Evolutionary conservation across 371 early-diverging fungal species (phyloP).

Genomic region (Lichtheimia ornata): DNA sequence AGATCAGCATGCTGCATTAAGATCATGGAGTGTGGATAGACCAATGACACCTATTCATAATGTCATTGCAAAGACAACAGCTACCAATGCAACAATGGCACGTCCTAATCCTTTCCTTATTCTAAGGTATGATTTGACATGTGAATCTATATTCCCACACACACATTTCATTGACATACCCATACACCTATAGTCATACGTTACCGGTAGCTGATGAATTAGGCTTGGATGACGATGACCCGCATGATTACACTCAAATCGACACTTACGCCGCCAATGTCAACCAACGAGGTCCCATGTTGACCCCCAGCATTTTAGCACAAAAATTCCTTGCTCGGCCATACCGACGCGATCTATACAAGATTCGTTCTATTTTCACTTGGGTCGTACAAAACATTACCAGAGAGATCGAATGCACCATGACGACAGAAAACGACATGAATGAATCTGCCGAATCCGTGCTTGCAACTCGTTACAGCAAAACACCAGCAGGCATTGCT

Average conservation of each 20-base stretch:
- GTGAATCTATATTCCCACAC: not conserved
- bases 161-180: not conserved
- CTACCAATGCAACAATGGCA: not conserved
- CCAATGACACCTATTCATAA: conserved; percentile 24
- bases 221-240: conserved; percentile 17
- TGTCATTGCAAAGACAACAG: not conserved
- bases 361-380: conserved; percentile 51
- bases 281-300: conserved; percentile 50
- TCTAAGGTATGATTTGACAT: conserved; percentile 21
- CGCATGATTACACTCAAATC: conserved; percentile 46
- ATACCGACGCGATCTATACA: conserved; percentile 46
- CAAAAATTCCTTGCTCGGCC: conserved; percentile 59
- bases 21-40: conserved; percentile 23
- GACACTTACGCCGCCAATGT: conserved; percentile 60
- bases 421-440: not conserved
- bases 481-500: conserved; percentile 58
- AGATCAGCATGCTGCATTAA: conserved; percentile 22
- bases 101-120: conserved; percentile 31
- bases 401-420: conserved; percentile 20
- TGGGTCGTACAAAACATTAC: conserved; percentile 61
- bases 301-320: conserved; percentile 55
- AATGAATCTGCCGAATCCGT: conserved; percentile 40
- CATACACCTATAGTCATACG: conserved; percentile 17
- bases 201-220: conserved; percentile 18
- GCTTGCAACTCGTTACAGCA: conserved; percentile 36